Conservation (phyloP, 768 basidiomycete species). For the Russula sp. region DNA sequence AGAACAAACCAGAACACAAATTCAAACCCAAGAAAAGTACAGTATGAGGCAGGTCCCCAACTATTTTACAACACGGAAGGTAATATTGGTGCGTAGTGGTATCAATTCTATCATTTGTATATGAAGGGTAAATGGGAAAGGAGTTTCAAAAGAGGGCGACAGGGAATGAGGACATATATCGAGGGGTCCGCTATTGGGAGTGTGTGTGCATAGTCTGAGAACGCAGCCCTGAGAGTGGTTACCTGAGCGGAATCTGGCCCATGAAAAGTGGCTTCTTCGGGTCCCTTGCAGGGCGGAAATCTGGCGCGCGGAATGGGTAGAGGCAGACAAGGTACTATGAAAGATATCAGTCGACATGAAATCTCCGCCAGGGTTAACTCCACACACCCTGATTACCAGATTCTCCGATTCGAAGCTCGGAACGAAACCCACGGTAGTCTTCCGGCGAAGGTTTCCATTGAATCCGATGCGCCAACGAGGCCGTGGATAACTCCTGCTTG, state of each 20-base stretch:
- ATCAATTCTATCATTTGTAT: too few species aligned
- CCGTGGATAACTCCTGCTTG: not conserved
- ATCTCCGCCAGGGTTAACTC: not conserved
- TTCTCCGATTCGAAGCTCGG: slow-evolving; percentile 1
- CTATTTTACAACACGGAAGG: too few species aligned
- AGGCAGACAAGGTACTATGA: not conserved
- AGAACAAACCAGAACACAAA: too few species aligned
- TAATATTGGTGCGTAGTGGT: too few species aligned
- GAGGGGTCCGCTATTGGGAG: too few species aligned
- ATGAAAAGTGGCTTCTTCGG: slow-evolving; percentile 5
- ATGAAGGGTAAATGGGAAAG: too few species aligned
- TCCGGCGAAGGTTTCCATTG: slow-evolving; percentile 1
- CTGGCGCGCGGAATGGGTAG: slow-evolving; percentile 1
- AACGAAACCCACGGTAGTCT: not conserved
- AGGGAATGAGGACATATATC: too few species aligned
- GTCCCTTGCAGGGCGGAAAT: not conserved
- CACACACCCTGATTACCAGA: slow-evolving; percentile 14
- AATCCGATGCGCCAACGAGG: slow-evolving; percentile 14
- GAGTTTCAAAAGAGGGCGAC: too few species aligned
- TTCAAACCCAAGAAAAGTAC: too few species aligned
- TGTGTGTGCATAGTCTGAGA: too few species aligned
- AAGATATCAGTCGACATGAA: not conserved
- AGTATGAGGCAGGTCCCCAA: too few species aligned
- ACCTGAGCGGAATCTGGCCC: slow-evolving; percentile 4
- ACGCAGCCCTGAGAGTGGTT: not conserved